Percentiles rank a stretch among this genome's conserved stretches.
Conservation (phyloP, 768 basidiomycete genomes). For the Suillus fuscotomentosus region DNA sequence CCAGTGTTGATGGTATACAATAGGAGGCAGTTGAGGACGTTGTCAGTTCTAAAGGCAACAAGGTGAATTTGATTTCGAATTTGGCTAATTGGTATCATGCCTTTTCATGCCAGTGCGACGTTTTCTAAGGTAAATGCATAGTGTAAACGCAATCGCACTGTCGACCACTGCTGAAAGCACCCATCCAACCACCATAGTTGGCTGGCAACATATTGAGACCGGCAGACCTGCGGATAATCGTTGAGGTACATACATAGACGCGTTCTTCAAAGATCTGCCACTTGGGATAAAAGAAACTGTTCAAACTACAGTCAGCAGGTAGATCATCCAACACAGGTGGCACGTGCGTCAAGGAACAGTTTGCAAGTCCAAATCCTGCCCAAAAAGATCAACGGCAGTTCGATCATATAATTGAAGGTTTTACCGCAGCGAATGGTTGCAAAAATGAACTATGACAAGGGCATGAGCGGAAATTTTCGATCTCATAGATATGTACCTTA, state of each 20-base stretch:
- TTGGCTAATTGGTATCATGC: background rate
- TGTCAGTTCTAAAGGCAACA: slow-evolving; percentile 11
- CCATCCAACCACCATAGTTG: slow-evolving; percentile 15
- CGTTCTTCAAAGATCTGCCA: slow-evolving; percentile 3
- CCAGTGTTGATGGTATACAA: slow-evolving; percentile 20
- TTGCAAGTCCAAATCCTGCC: slow-evolving; percentile 12
- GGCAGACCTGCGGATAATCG: background rate
- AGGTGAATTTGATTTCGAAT: background rate
- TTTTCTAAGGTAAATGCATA: slow-evolving; percentile 6
- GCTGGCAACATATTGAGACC: slow-evolving; percentile 2
- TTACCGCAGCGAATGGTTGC: slow-evolving; percentile 14
- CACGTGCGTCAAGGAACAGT: slow-evolving; percentile 4
- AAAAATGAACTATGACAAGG: slow-evolving; percentile 4
- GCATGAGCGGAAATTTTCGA: background rate
- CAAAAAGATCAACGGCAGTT: background rate
- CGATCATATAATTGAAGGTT: background rate
- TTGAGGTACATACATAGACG: slow-evolving; percentile 7
- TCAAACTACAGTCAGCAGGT: background rate
- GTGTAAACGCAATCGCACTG: background rate
- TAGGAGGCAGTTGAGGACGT: slow-evolving; percentile 14
- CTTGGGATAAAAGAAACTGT: slow-evolving; percentile 8
- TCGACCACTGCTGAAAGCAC: background rate
- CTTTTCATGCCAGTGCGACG: slow-evolving; percentile 12
- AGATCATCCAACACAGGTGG: too few species aligned
- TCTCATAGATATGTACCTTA: background rate